phyloP scores from a whole-genome alignment of 352 stramenopile genomes.

The Pythium folliculosum region DNA sequence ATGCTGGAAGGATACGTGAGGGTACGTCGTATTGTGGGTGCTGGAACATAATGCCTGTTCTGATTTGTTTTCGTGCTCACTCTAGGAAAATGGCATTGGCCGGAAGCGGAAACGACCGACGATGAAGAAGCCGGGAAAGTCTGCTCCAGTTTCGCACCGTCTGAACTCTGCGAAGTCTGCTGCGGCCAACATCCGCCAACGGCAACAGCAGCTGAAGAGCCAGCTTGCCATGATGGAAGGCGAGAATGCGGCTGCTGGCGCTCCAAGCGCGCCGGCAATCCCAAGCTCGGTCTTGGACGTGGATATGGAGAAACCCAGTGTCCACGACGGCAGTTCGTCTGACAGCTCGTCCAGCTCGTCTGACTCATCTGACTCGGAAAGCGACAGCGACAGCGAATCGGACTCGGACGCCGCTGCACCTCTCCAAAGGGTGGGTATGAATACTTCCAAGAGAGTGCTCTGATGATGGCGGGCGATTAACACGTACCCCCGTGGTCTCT shows the following conservation, averaged over 20 bases:
- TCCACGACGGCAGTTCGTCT: conserved; percentile 43
- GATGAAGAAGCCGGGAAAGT: conserved; percentile 50
- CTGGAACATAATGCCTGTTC: neutral
- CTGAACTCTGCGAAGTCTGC: conserved; percentile 84
- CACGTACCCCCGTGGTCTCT: conserved; percentile 29
- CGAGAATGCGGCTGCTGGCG: conserved; percentile 3
- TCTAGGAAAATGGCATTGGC: conserved; percentile 85
- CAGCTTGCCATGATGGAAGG: conserved; percentile 78
- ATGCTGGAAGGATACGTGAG: conserved; percentile 90
- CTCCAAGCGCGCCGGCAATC: neutral
- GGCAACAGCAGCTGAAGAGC: conserved; percentile 78
- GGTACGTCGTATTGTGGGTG: conserved; percentile 46
- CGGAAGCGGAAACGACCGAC: conserved; percentile 80
- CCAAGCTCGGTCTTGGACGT: conserved; percentile 33
- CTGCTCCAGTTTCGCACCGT: conserved; percentile 55
- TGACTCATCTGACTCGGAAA: conserved; percentile 83
- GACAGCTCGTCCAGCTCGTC: conserved; percentile 81
- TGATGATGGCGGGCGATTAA: conserved; percentile 30
- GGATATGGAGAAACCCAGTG: conserved; percentile 41
- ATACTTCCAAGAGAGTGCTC: conserved; percentile 31
- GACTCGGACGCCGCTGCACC: conserved; percentile 68
- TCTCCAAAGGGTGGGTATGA: conserved; percentile 85
- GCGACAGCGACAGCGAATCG: conserved; percentile 84
- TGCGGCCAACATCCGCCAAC: conserved; percentile 70
- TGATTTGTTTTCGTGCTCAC: neutral